phyloP scores from a whole-genome alignment of 169 alveolate genomes.

The Sarcocystis neurona region DNA sequence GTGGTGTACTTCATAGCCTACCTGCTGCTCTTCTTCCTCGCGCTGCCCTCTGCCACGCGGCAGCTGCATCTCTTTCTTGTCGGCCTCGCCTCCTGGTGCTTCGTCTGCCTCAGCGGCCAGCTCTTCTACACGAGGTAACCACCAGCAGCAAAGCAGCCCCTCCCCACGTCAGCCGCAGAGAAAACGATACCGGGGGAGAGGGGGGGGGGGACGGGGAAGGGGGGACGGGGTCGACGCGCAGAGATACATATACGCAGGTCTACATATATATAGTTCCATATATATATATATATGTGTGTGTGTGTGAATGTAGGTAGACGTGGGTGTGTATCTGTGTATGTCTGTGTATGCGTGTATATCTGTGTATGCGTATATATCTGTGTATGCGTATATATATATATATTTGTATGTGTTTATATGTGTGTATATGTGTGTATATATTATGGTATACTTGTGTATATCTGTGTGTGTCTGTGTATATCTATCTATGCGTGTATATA shows the following conservation, averaged over 20 bases:
- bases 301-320: background rate
- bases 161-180: too few relatives aligned
- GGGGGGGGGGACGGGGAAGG: too few relatives aligned
- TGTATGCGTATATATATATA: background rate
- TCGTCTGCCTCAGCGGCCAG: slow-evolving; percentile 21
- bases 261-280: background rate
- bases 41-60: slow-evolving; percentile 9
- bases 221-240: background rate
- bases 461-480: background rate
- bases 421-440: background rate
- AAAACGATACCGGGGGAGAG: too few relatives aligned
- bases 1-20: slow-evolving; percentile 2
- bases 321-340: background rate
- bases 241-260: background rate
- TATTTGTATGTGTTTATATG: background rate
- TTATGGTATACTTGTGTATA: background rate
- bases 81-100: slow-evolving; percentile 21
- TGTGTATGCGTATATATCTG: background rate
- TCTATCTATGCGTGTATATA: background rate
- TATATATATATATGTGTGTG: background rate
- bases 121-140: slow-evolving; percentile 37
- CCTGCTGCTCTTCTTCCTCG: slow-evolving; percentile 12
- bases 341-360: background rate
- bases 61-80: slow-evolving; percentile 9
- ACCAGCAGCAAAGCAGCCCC: too few relatives aligned